Evolutionary conservation across 306 rosid genomes (phyloP), one percentile per base, ranked within the genome.

Genomic region (Sicyos baderoa): DNA sequence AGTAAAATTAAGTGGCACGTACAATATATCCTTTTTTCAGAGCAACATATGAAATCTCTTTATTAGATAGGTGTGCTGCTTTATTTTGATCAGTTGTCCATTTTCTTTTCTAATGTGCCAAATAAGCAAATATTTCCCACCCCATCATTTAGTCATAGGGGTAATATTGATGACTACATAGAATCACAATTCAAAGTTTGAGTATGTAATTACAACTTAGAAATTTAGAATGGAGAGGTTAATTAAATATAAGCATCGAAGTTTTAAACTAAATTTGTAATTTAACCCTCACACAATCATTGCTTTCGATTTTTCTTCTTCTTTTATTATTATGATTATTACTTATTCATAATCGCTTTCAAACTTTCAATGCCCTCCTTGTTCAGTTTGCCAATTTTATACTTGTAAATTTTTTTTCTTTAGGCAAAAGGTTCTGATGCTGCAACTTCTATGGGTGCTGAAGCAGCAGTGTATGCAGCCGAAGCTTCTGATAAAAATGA

Each of bases 401-500:
- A 65, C 52, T 72, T 42, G 50, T 53, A 44, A 70, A 40, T 72
- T 76, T 65, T 78, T 64, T 68, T 72, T 76, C 69, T 55, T 63
- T 81, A 92, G 98, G 88, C 81, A 70, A 89, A 83, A 77, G 99
- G 97, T 74, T 83, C 96, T 71, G 96, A 90, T 77, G 97, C 99
- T 79, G 97, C 99, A 44, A 81, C 90, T 37, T 82, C 97, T n/a
- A 85, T 57, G 83, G 97, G 99, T 32, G 80, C 97, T 47, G 99
- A 89, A 83, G 99, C 99, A 27, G 89, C 87, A 62, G 96, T 93
- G 32, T 93, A 93, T 84, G 99, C 99, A 0, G 86, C 95, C 21
- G 97, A 90, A 88, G 97, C 99, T 71, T 86, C 96, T 14, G 89
- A 88, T 76, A 84, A 75, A 73, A 93, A 88, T 80, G 97, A 93